phyloP scores from a whole-genome alignment of 2,329 filamentous ascomycete genomes.

The Fusarium beomiforme region DNA sequence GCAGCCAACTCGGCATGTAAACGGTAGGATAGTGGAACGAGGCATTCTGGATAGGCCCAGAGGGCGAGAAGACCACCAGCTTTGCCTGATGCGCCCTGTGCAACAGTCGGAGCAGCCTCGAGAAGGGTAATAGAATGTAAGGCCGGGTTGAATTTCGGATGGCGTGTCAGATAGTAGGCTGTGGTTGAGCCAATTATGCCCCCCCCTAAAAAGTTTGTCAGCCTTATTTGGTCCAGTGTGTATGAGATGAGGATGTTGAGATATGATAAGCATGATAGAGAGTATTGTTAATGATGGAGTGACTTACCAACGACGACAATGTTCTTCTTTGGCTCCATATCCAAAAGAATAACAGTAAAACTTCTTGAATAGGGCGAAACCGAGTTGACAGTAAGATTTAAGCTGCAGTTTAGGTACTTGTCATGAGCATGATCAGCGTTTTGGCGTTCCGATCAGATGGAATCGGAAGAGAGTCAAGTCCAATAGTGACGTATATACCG shows the following conservation, averaged over 20 bases:
- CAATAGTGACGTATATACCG: conserved; percentile 17
- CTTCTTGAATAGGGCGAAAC: background rate
- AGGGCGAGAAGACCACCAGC: conserved; percentile 89
- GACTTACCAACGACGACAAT: conserved; percentile 62
- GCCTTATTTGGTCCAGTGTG: background rate
- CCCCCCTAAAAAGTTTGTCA: conserved; percentile 67
- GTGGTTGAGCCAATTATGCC: conserved; percentile 93
- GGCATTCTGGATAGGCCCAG: conserved; percentile 88
- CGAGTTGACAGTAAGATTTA: background rate
- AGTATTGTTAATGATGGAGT: background rate
- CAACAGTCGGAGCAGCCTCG: conserved; percentile 83
- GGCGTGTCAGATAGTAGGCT: conserved; percentile 89
- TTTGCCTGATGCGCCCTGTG: conserved; percentile 93
- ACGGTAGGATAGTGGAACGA: conserved; percentile 86
- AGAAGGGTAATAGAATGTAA: conserved; percentile 85
- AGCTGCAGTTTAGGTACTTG: conserved; percentile 2
- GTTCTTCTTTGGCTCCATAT: conserved; percentile 53
- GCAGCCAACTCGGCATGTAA: conserved; percentile 86
- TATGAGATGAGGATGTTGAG: conserved; percentile 8
- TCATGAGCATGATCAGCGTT: conserved; percentile 1
- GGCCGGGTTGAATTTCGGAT: conserved; percentile 79
- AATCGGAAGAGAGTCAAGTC: background rate
- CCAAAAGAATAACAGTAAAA: background rate
- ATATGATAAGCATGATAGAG: background rate
- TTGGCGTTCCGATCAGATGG: conserved; percentile 2